These are phyloP conservation scores for Botryotinia narcissicola DNA, from an alignment of 2,329 filamentous ascomycete genomes.

Conservation along the genomic window DNA sequence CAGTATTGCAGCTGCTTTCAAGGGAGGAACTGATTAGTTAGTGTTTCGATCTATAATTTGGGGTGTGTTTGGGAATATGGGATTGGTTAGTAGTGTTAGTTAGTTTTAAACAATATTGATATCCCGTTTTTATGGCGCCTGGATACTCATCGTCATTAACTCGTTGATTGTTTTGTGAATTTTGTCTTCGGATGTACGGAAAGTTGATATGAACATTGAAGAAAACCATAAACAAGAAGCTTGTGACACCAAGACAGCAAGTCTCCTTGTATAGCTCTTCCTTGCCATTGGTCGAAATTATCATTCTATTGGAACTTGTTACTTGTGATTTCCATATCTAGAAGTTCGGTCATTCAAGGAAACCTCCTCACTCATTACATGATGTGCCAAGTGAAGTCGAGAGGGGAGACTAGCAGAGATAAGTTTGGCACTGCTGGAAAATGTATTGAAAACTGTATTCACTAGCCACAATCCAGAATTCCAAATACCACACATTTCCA, in stretches of 20 bases:
- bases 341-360: not conserved
- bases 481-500: not conserved
- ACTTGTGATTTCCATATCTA: not conserved
- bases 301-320: not conserved
- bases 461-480: not conserved
- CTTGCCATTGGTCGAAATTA: not conserved
- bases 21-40: constrained; percentile 21
- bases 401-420: not conserved
- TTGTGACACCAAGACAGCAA: not conserved
- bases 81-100: not conserved
- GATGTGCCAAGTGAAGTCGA: not conserved
- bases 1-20: constrained; percentile 30
- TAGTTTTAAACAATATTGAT: not conserved
- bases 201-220: not conserved
- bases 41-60: not conserved
- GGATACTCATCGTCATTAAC: not conserved
- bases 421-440: not conserved
- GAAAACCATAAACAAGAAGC: not conserved
- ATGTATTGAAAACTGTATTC: too few species aligned
- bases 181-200: not conserved
- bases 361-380: not conserved
- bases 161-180: not conserved
- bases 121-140: not conserved
- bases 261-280: not conserved
- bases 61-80: not conserved